Conservation (phyloP, 805 yeast species). For the Cyberlindnera mississippiensis region DNA sequence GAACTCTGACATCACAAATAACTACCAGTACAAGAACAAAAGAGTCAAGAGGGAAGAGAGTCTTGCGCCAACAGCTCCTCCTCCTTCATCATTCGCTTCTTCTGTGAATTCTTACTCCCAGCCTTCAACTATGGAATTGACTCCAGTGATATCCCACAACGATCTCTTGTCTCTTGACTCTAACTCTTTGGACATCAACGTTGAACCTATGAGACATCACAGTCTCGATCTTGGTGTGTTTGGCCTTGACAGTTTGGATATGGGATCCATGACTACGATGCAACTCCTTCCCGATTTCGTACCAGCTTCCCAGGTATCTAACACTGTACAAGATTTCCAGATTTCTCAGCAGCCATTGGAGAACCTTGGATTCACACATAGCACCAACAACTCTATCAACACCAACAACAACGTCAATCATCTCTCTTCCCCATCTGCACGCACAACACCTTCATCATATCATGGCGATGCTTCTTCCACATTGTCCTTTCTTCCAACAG, state of each 20-base stretch:
- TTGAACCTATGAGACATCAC: constrained; percentile 25
- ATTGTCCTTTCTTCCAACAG: not conserved
- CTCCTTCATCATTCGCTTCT: not conserved
- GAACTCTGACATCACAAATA: constrained; percentile 19
- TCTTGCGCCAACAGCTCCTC: constrained; percentile 8
- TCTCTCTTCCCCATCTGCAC: not conserved
- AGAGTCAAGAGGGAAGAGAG: constrained; percentile 12
- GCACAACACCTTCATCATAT: constrained; percentile 5
- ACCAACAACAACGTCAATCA: too few relatives aligned
- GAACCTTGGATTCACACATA: too few relatives aligned
- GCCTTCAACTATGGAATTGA: not conserved
- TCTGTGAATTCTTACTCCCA: not conserved
- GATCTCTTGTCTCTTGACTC: constrained; percentile 13
- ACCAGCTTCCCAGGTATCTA: constrained; percentile 3
- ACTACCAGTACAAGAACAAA: constrained; percentile 10
- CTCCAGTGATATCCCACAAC: constrained; percentile 6
- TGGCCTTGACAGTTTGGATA: constrained; percentile 16
- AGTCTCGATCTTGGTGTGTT: constrained; percentile 22
- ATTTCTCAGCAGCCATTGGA: too few relatives aligned
- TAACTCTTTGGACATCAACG: constrained; percentile 24
- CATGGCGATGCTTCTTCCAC: constrained; percentile 6
- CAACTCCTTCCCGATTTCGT: constrained; percentile 16
- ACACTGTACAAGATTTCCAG: not conserved
- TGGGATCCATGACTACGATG: not conserved
- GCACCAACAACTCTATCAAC: too few relatives aligned